A percentile compares a stretch with the other conserved stretches of the same genome.
These are phyloP conservation scores for Coprinellus micaceus DNA, from an alignment of 768 basidiomycete genomes.

Conservation along the genomic window DNA sequence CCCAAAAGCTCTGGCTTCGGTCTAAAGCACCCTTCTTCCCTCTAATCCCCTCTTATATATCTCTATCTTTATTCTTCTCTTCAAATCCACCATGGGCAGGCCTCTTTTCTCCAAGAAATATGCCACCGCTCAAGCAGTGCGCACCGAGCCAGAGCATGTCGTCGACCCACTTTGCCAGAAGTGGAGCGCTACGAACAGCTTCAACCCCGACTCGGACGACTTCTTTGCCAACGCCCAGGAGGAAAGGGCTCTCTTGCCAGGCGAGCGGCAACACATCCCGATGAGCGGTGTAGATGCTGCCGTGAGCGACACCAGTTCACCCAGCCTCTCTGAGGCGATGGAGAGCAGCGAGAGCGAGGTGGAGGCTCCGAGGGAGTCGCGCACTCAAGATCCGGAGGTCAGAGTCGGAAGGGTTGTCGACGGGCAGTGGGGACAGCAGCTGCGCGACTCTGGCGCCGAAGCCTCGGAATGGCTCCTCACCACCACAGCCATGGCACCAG, in stretches of 20 bases:
- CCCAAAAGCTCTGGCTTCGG: constrained; percentile 20
- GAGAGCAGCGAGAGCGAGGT: constrained; percentile 37
- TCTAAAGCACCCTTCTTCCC: constrained; percentile 1
- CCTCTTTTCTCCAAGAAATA: constrained; percentile 52
- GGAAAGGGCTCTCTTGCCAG: constrained; percentile 56
- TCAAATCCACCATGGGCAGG: constrained; percentile 47
- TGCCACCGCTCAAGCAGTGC: constrained; percentile 35
- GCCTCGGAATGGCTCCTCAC: neutral
- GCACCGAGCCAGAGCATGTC: constrained; percentile 41
- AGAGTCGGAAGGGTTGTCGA: too few species aligned
- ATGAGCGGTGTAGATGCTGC: too few species aligned
- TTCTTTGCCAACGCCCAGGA: constrained; percentile 62
- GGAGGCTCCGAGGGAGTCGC: too few species aligned
- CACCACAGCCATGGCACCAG: neutral
- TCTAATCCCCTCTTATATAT: neutral
- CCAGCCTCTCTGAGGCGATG: constrained; percentile 6
- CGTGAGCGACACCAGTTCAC: too few species aligned
- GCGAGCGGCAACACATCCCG: too few species aligned
- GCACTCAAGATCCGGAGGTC: too few species aligned
- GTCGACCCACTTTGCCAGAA: constrained; percentile 39
- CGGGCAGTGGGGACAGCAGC: constrained; percentile 18
- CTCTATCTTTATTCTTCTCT: constrained; percentile 10
- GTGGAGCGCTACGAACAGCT: constrained; percentile 65
- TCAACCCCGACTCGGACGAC: constrained; percentile 80
- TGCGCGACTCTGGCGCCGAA: neutral